These are phyloP conservation scores for Globisporangium perplexum DNA, from an alignment of 352 stramenopile species.

Conservation along the genomic window DNA sequence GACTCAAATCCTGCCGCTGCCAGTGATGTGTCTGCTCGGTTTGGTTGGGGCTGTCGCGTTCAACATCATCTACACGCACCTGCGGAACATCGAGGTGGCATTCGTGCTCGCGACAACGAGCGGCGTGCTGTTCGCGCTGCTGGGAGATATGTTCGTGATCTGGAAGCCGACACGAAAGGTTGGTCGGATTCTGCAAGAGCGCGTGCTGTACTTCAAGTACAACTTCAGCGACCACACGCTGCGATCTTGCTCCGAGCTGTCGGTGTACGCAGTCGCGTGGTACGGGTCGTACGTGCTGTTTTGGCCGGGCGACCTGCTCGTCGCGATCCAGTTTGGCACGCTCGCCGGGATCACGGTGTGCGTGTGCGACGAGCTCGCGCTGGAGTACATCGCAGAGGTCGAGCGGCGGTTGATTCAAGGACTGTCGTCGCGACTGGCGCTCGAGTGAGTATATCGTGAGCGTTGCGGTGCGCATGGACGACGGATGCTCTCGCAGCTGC, in stretches of 20 bases:
- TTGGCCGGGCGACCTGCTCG: constrained; percentile 59
- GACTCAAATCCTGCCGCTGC: constrained; percentile 65
- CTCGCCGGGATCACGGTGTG: constrained; percentile 61
- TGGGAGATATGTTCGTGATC: constrained; percentile 84
- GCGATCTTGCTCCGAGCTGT: constrained; percentile 54
- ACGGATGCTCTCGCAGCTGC: background rate
- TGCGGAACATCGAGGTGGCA: constrained; percentile 74
- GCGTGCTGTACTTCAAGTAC: constrained; percentile 52
- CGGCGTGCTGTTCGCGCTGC: constrained; percentile 66
- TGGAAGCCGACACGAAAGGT: constrained; percentile 77
- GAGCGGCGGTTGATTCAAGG: constrained; percentile 58
- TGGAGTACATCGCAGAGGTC: constrained; percentile 56
- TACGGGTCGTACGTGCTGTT: constrained; percentile 65
- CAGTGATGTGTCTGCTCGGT: constrained; percentile 75
- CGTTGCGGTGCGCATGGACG: background rate
- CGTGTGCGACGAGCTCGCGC: constrained; percentile 61
- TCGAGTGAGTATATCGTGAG: constrained; percentile 27
- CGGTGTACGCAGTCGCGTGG: constrained; percentile 44
- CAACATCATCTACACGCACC: constrained; percentile 86
- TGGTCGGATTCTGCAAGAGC: constrained; percentile 74
- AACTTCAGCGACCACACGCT: constrained; percentile 55
- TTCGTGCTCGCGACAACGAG: constrained; percentile 77
- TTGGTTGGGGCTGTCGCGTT: constrained; percentile 76
- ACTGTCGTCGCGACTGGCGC: constrained; percentile 30
- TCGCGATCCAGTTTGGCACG: constrained; percentile 74